Evolutionary conservation across 2,329 filamentous ascomycete genomes (phyloP), one percentile per base, ranked within the genome.

Genomic region (Helotiales sp.): DNA sequence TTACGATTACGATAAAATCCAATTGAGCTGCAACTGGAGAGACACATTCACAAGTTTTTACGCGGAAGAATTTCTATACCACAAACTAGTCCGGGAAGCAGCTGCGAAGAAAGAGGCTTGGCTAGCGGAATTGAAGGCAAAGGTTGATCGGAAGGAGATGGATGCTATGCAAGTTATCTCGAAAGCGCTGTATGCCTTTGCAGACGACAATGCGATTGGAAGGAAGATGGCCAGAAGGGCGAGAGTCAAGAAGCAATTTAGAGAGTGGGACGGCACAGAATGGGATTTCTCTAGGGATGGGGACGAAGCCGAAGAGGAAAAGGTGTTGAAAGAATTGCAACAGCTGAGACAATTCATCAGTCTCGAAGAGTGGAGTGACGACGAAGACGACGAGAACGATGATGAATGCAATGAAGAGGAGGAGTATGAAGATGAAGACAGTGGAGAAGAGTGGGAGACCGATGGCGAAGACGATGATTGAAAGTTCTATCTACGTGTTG

Each of bases 1-100:
- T 4, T n/a, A 54, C 2, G 40, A 63, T 34, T 52, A 54, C 33
- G 54, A 58, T 13, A 58, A 27, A 9, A 15, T 58, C 1, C 25
- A 55, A 36, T 12, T 63, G 27, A 54, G 33, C 19, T 63, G 55
- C 34, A 42, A 63, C 31, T 63, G 60, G 60, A 49, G 51, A 6
- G 53, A 42, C 10, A 13, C 61, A 4, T 57, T 56, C 19, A 47
- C 44, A 1, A 50, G 31, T 12, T 63, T 63, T 22, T 60, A 58
- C 19, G 42, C 36, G 3, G 60, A 63, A 34, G 60, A 59, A 42
- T 31, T 49, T 10, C 30, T 60, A 22, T 58, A 52, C 19, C 31
- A 54, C 17, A 46, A 52, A 7, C 46, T 60, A 5, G 38, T 44
- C 12, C n/a, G 19, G 1, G n/a, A 56, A 9, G 52, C 48, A 31